A percentile compares a stretch with the other conserved stretches of the same genome.
Conservation (phyloP, 2,329 filamentous ascomycete species). For the Nemania serpens region DNA sequence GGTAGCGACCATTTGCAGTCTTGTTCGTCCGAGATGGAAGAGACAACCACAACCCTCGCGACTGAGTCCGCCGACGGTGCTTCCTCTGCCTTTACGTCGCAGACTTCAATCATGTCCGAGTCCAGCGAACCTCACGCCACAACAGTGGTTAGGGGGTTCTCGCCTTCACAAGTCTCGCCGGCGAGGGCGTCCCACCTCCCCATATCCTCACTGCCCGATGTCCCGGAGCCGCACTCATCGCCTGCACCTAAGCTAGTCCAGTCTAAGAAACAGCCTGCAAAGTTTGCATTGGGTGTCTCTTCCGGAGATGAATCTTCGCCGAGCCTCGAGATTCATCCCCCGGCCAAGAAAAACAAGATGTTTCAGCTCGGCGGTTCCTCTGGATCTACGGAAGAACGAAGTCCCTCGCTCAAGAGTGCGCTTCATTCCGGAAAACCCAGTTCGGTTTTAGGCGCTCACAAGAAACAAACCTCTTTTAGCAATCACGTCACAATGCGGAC, state of each 20-base stretch:
- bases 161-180: conserved; percentile 66
- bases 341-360: conserved; percentile 48
- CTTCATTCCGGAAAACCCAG: conserved; percentile 51
- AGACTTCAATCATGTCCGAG: conserved; percentile 51
- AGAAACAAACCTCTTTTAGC: conserved; percentile 84
- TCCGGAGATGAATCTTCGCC: conserved; percentile 78
- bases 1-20: conserved; percentile 52
- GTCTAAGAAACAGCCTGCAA: conserved; percentile 63
- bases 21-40: conserved; percentile 58
- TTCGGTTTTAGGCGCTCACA: conserved; percentile 52
- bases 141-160: conserved; percentile 83
- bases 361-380: conserved; percentile 63
- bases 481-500: conserved; percentile 73
- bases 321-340: conserved; percentile 51
- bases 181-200: conserved; percentile 53
- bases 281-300: conserved; percentile 76
- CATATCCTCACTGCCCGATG: conserved; percentile 55
- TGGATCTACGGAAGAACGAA: conserved; percentile 79
- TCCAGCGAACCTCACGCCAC: conserved; percentile 39
- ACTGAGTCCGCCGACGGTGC: conserved; percentile 37
- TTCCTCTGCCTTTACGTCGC: conserved; percentile 28
- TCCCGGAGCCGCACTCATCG: conserved; percentile 64
- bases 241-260: conserved; percentile 69
- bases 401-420: conserved; percentile 65
- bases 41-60: conserved; percentile 49